Evolutionary conservation across 2,329 filamentous ascomycete genomes (phyloP), one percentile per base, ranked within the genome.

Genomic region (Neobulgaria alba): DNA sequence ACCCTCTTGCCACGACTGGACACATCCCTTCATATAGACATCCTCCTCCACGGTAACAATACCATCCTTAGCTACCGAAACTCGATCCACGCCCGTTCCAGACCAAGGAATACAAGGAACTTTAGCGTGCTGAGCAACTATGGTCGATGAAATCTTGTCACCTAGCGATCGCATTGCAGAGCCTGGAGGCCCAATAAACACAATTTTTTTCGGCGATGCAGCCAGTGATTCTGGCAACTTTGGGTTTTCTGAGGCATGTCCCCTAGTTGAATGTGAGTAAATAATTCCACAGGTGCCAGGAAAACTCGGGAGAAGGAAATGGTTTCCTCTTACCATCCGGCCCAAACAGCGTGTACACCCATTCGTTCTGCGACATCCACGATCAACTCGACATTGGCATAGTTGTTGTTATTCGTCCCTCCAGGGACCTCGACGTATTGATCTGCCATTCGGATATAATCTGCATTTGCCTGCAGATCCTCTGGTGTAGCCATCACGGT

Each of bases 71-170:
- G 94, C 89, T 36, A 95, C 69, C 43, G 73, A 67, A 49, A 98
- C 92, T 42, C 83, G 65, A 51, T 86, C 76, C 17, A 98, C 87
- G 44, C 92, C 92, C 19, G 87, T 87, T 64, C 92, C 92, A 35
- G 92, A 98, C 92, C 92, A 98, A n/a, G 92, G 92, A 60, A 98
- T 98, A 61, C 92, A 98, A 32, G 92, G 92, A 34, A 98, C 93
- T 33, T 82, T 71, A 38, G 92, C 92, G 67, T 98, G 92, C 66
- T 98, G 92, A 60, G 92, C 92, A 50, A 98, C 92, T 60, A 98
- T 98, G 53, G 92, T 98, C 49, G 92, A 98, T 32, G 92, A 98
- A 59, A 98, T 98, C 68, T 98, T 98, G 77, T 98, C 92, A 69
- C 92, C 92, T 21, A 98, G 81, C 32, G 93, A 98, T 63, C 93